phyloP scores from a whole-genome alignment of 345 rosid species.

The Salix udensis region DNA sequence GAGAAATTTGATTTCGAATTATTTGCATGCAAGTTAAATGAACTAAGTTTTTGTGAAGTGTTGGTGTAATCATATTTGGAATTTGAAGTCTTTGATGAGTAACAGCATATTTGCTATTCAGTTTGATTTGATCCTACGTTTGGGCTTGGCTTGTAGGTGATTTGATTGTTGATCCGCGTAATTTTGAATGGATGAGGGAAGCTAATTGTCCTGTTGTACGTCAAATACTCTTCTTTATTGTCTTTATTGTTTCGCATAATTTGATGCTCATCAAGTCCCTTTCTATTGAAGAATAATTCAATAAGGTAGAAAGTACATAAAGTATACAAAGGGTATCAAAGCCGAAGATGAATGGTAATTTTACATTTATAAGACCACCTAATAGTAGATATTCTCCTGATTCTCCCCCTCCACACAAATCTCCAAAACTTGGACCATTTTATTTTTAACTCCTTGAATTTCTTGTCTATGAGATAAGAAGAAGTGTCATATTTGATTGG shows the following conservation, averaged over 20 bases:
- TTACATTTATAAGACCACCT: not conserved
- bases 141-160: slow-evolving; percentile 57
- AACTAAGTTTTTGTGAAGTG: not conserved
- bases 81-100: not conserved
- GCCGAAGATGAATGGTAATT: not conserved
- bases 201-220: slow-evolving; percentile 95
- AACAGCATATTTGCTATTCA: not conserved
- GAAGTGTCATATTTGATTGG: not conserved
- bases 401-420: not conserved
- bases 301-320: no score
- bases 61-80: not conserved
- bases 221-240: slow-evolving; percentile 9
- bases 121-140: slow-evolving; percentile 4
- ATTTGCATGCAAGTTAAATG: not conserved
- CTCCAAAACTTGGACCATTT: not conserved
- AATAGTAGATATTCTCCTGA: not conserved
- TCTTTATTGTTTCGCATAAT: not conserved
- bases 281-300: not conserved
- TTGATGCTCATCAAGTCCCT: not conserved
- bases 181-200: slow-evolving; percentile 95
- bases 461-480: not conserved
- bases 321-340: not conserved
- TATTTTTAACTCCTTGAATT: not conserved
- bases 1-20: not conserved
- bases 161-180: slow-evolving; percentile 90